These are phyloP conservation scores for Haematococcus sp. DNA, from an alignment of 139 green algal genomes.

Conservation along the genomic window DNA sequence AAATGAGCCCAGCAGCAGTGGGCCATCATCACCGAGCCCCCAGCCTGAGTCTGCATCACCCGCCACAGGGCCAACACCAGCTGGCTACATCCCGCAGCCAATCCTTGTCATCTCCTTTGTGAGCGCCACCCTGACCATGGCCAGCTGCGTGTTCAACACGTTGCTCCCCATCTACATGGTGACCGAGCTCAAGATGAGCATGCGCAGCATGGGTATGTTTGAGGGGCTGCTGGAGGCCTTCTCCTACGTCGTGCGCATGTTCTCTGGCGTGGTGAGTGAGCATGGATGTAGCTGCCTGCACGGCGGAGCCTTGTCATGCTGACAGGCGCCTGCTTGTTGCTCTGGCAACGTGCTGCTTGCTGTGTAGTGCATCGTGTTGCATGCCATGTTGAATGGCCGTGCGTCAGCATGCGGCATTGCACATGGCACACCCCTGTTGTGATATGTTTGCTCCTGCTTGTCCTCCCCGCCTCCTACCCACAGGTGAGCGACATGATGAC, in stretches of 20 bases:
- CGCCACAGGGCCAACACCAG: not conserved
- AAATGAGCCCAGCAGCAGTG: not conserved
- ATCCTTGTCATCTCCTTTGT: conserved; percentile 48
- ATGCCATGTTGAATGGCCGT: not conserved
- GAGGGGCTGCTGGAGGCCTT: conserved; percentile 63
- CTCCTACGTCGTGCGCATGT: conserved; percentile 64
- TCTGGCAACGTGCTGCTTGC: no score
- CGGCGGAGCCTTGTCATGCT: no score
- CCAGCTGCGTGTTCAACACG: conserved; percentile 53
- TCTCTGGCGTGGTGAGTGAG: conserved; percentile 31
- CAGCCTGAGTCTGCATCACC: not conserved
- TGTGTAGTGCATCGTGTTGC: no score
- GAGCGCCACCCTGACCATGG: conserved; percentile 34
- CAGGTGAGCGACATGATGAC: conserved; percentile 51
- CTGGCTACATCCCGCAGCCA: conserved; percentile 26
- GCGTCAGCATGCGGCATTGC: no score
- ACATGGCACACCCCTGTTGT: no score
- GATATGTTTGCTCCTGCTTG: not conserved
- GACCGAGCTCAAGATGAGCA: conserved; percentile 59
- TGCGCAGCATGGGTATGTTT: conserved; percentile 61
- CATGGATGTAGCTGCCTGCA: no score
- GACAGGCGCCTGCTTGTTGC: no score
- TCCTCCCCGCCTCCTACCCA: conserved; percentile 15
- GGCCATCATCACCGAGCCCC: not conserved
- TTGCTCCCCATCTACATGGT: conserved; percentile 58